phyloP scores from a whole-genome alignment of 2,329 filamentous ascomycete species.

The Aureobasidium zeae region DNA sequence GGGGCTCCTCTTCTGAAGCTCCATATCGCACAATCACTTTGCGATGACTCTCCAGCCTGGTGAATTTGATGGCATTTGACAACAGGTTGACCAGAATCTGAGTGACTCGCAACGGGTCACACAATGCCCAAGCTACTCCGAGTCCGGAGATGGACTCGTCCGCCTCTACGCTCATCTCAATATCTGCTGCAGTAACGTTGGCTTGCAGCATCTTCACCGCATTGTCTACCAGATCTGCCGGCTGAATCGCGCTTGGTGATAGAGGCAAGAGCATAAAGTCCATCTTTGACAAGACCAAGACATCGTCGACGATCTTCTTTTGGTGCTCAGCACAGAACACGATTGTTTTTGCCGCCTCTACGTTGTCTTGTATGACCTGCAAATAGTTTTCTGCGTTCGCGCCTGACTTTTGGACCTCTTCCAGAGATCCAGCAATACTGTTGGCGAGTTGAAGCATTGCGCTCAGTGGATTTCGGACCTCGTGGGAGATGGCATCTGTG shows the following conservation, averaged over 20 bases:
- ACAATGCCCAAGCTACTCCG: constrained; percentile 22
- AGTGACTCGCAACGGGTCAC: constrained; percentile 24
- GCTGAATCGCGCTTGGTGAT: constrained; percentile 30
- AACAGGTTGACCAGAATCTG: constrained; percentile 28
- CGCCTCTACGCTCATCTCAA: constrained; percentile 30
- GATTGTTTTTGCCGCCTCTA: constrained; percentile 19
- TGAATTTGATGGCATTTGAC: constrained; percentile 26
- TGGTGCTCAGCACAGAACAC: constrained; percentile 3
- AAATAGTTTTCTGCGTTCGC: neutral
- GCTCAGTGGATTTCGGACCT: constrained; percentile 37
- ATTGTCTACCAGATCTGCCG: constrained; percentile 27
- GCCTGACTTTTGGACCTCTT: neutral
- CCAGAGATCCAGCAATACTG: constrained; percentile 29
- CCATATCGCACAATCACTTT: constrained; percentile 22
- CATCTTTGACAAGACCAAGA: constrained; percentile 35
- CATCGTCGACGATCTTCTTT: constrained; percentile 37
- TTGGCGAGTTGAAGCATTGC: constrained; percentile 39
- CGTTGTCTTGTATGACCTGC: neutral
- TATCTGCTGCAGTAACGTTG: constrained; percentile 27
- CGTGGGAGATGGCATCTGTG: constrained; percentile 32
- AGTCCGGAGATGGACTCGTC: constrained; percentile 27
- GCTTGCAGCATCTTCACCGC: constrained; percentile 33
- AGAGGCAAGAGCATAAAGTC: constrained; percentile 29
- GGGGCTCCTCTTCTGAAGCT: constrained; percentile 27
- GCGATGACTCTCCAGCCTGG: constrained; percentile 9